Evolutionary conservation across 768 basidiomycete species (phyloP).

Genomic region (Leccinum uliginosum): DNA sequence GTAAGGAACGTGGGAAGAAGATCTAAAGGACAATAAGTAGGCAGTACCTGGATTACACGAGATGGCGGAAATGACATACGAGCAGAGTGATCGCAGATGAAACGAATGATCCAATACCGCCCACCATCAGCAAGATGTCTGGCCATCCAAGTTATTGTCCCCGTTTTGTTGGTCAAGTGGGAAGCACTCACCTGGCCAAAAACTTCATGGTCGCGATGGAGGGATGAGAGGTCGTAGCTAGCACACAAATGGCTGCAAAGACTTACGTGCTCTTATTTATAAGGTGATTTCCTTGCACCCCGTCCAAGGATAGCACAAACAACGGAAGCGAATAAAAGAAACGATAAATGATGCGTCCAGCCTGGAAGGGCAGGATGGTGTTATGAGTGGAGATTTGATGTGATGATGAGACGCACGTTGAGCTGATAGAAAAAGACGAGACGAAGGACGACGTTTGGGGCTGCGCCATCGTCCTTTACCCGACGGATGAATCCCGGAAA

Average conservation of each 20-base stretch:
- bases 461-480: constrained; percentile 71
- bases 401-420: constrained; percentile 49
- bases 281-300: constrained; percentile 43
- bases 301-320: constrained; percentile 63
- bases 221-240: background rate
- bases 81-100: constrained; percentile 79
- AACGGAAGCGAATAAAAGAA: constrained; percentile 71
- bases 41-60: background rate
- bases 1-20: constrained; percentile 75
- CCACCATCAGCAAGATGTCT: constrained; percentile 71
- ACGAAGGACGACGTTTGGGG: constrained; percentile 68
- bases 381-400: background rate
- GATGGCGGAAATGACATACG: constrained; percentile 37
- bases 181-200: constrained; percentile 51
- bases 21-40: constrained; percentile 37
- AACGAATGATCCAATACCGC: constrained; percentile 70
- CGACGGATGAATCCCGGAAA: constrained; percentile 69
- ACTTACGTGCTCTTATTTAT: constrained; percentile 58
- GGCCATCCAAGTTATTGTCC: background rate
- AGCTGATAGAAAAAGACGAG: constrained; percentile 72
- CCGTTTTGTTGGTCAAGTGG: background rate
- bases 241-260: background rate
- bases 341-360: constrained; percentile 68
- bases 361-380: constrained; percentile 33
- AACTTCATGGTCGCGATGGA: constrained; percentile 33